phyloP scores from a whole-genome alignment of 2,329 filamentous ascomycete species.

The Microdochium trichocladiopsis region DNA sequence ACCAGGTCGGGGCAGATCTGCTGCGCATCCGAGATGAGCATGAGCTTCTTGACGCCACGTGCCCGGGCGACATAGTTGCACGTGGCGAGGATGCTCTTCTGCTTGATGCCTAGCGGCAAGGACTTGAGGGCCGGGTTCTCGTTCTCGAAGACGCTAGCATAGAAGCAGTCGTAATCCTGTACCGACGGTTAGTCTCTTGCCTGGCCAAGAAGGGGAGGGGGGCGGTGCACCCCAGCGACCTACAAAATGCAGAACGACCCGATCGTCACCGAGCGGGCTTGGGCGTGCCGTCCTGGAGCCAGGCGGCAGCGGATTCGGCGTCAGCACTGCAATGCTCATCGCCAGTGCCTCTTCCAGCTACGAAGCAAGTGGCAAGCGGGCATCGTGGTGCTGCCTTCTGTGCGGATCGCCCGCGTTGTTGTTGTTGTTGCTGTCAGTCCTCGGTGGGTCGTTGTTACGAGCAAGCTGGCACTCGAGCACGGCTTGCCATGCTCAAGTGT shows the following conservation, averaged over 20 bases:
- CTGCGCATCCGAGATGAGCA: conserved; percentile 76
- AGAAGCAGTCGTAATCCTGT: conserved; percentile 85
- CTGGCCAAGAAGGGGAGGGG: too few relatives aligned
- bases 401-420: neutral
- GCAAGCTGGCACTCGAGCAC: neutral
- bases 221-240: conserved; percentile 17
- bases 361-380: neutral
- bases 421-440: neutral
- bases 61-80: conserved; percentile 89
- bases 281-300: neutral
- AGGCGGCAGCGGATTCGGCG: conserved; percentile 6
- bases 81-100: conserved; percentile 88
- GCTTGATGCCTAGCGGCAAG: conserved; percentile 75
- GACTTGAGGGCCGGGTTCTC: conserved; percentile 67
- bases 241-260: conserved; percentile 79
- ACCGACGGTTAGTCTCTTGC: too few relatives aligned
- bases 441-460: too few relatives aligned
- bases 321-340: conserved; percentile 4
- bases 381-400: too few relatives aligned
- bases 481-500: neutral
- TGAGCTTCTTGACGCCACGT: conserved; percentile 71
- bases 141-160: conserved; percentile 83
- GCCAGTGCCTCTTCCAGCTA: neutral
- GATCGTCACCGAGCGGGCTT: conserved; percentile 37
- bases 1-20: conserved; percentile 76